Evolutionary conservation across 2,329 filamentous ascomycete genomes (phyloP), one percentile per base, ranked within the genome.

Genomic region (Geoglossum cookeanum): DNA sequence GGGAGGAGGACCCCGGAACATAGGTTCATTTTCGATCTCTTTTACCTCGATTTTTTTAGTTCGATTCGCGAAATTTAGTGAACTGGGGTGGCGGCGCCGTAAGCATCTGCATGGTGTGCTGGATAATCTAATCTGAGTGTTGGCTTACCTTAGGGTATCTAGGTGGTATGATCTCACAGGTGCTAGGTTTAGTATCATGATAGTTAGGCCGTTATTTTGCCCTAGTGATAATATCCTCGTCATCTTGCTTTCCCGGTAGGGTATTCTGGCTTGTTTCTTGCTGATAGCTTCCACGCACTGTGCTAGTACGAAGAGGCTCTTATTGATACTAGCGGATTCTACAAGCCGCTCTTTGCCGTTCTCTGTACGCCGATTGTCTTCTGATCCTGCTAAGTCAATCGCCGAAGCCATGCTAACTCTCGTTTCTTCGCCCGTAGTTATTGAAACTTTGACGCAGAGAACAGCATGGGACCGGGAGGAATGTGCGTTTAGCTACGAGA

Each of bases 301-400:
- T 48, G 88, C 91, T 54, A 97, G 73, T 17, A 96, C 90, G 65
- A 97, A 97, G 5, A 97, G 75, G 61, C 87, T 94, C 73, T 96
- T 97, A 77, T 97, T 97, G 74, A 97, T 97, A 65, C 87, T 91
- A 0, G 91, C 89, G 44, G 89, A 95, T 70, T 97, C 91, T n/a
- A 95, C 80, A 67, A 97, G 75, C 30, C 91, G 79, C 68, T 95
- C 89, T 68, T 90, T 92, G 64, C 84, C 88, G 68, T 97, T 97
- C 56, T 95, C 91, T 0, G 91, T 97, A 55, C 91, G 78, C 54
- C 91, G 79, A 68, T 97, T 97, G 69, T 97, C 91, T 70, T 97
- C 92, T 0, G 90, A 96, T 45, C 91, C 91, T 58, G 91, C 91
- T 64, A 97, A 76, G 70, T 97, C 91, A 68, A 97, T 97, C 65